Evolutionary conservation across 805 yeast genomes (phyloP), one percentile per base, ranked within the genome.

Genomic region (Ogataea salicorniae): DNA sequence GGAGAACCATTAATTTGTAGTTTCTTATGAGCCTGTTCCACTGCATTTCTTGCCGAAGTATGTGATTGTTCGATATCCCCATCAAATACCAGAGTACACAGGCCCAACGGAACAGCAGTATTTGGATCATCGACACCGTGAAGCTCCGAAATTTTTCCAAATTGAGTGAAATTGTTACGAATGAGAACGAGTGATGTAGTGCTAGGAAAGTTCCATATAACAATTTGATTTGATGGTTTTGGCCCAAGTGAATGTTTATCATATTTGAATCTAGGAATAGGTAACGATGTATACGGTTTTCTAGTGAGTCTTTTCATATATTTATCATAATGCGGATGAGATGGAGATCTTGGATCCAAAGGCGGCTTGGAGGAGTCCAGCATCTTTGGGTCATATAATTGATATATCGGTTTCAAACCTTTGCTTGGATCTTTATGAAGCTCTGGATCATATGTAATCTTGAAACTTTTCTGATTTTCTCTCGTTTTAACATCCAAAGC

Each of bases 41-140:
- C 69, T 0, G 83, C 83, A 37, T 54, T 60, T 18, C 62, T 50
- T 1, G 85, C 87, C 2, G 74, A 56, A 39, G 59, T 60, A 34
- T 74, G 75, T 1, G 84, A 78, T n/a, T 59, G 55, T 22, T 72
- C 76, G n/a, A 64, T 48, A 16, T 80, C 69, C 3, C 88, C 87
- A 48, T 74, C 82, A 64, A 76, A 90, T 49, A 76, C 71, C 45
- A 88, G 70, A 18, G 78, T 67, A 43, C 84, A 84, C 20, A 89
- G 70, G 9, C 95, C 94, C 37, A 90, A 64, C 0, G 95, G 91
- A 17, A 83, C 84, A 2, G 90, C 96, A 39, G 87, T 81, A 20
- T 73, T 71, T 0, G 92, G 87, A 59, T 90, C 94, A 47, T 75
- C 78, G 9, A 83, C 70, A 49, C 80, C 71, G 49, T 78, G 77